Percentiles rank a stretch among this genome's conserved stretches.
phyloP scores from a whole-genome alignment of 2,329 filamentous ascomycete species.

The Ophiocordyceps camponoti-rufipedis region DNA sequence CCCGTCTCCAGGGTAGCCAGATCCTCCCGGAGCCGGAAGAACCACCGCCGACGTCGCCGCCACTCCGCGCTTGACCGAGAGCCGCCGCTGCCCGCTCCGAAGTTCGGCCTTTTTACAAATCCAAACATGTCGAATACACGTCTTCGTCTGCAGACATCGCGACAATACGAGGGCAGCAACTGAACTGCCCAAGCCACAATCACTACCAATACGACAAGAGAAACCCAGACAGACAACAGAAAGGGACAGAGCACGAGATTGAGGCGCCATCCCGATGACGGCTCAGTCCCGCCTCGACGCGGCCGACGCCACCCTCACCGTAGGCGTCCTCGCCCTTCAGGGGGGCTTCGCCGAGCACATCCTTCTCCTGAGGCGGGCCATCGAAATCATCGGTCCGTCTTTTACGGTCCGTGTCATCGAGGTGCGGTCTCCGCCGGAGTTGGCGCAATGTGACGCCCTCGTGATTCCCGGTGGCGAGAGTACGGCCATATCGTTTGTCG shows the following conservation, averaged over 20 bases:
- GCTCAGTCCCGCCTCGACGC: constrained; percentile 1
- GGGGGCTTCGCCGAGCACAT: constrained; percentile 88
- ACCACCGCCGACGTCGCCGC: neutral
- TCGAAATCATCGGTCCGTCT: constrained; percentile 30
- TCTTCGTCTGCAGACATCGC: neutral
- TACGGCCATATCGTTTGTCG: constrained; percentile 81
- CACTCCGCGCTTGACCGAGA: neutral
- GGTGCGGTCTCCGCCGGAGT: constrained; percentile 57
- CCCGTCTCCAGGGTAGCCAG: too few relatives aligned
- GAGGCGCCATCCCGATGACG: constrained; percentile 5
- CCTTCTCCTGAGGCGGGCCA: constrained; percentile 52
- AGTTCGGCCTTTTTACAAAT: neutral
- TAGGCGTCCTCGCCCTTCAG: constrained; percentile 60
- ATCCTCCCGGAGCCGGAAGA: too few relatives aligned
- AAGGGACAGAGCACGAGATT: too few relatives aligned
- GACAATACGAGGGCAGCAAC: neutral
- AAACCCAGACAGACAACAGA: too few relatives aligned
- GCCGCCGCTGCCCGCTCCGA: neutral
- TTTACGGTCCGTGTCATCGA: constrained; percentile 51
- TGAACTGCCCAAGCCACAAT: neutral
- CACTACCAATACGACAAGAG: too few relatives aligned
- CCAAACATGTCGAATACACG: too few relatives aligned
- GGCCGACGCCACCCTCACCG: constrained; percentile 19
- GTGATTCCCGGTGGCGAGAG: constrained; percentile 91
- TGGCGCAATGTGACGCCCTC: constrained; percentile 60